Base-by-base conservation (phyloP, 2,329 filamentous ascomycete genomes). In the Microcyclosporella mali region DNA sequence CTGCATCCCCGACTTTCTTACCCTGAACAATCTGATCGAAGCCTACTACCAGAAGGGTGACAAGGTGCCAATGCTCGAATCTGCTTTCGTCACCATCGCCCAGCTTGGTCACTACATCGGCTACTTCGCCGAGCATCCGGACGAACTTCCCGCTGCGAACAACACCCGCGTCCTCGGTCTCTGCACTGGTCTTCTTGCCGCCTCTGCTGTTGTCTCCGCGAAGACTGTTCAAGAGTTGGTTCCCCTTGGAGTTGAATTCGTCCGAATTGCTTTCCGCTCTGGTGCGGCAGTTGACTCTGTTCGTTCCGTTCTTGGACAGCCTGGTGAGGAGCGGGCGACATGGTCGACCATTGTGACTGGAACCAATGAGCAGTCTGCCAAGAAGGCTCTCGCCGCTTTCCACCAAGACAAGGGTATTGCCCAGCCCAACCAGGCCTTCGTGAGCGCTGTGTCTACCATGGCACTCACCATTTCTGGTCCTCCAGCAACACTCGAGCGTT, bases 71-170 rank as follows among this genome's bases (percentile, higher is more conserved):
- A 78, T 78, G 37, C 62, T 85, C 33, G 81, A 85, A 58, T 81
- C 78, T 53, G 79, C 75, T 12, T 66, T 85, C 51, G 68, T 84
- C 29, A 81, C 78, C 44, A 73, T 82, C 49, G 70, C 79, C 40
- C 82, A 85, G 61, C 62, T 85, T 41, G 77, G 76, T 36, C 80
- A 85, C 59, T 85, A 82, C 63, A 81, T 85, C 49, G 79, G 82
- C 74, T 74, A 72, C 59, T 74, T 69, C 52, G 65, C 64, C 25
- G 70, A 71, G 65, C 78, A 69, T 69, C 75, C 64, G 60, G 72
- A 62, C 67, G 79, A 72, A 64, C 67, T 63, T 60, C 75, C 57
- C 48, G 66, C 56, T 60, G 71, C 60, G 57, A 70, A 57, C 62
- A 78, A 65, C 58, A 70, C 67, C 14, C 63, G 74, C 56, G 68